These are phyloP conservation scores for Euclidium syriacum DNA, from an alignment of 345 rosid species.

Conservation along the genomic window DNA sequence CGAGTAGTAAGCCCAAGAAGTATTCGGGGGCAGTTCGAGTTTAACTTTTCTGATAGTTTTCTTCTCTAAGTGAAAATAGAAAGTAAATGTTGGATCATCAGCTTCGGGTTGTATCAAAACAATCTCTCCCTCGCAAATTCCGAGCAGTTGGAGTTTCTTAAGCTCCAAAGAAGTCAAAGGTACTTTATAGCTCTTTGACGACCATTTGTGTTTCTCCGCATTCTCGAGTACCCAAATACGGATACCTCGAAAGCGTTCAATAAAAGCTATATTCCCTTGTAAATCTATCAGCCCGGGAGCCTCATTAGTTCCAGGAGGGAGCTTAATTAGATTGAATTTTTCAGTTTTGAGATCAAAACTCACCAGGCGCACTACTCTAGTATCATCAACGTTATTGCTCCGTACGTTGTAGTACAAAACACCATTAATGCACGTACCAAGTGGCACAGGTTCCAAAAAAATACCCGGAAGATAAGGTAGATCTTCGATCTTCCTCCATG, in stretches of 20 bases:
- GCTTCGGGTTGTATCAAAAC: background rate
- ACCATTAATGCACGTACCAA: background rate
- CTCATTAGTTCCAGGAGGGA: background rate
- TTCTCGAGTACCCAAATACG: background rate
- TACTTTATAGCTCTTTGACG: background rate
- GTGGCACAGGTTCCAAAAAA: background rate
- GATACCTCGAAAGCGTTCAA: background rate
- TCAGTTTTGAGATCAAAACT: background rate
- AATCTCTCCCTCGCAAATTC: background rate
- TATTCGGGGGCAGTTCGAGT: too few relatives aligned
- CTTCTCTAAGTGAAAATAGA: too few relatives aligned
- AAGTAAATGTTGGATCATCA: too few relatives aligned
- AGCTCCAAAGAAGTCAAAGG: background rate
- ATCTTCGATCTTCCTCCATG: background rate
- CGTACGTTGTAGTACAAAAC: background rate
- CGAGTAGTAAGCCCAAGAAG: too few relatives aligned
- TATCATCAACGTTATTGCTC: too few relatives aligned
- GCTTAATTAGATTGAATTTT: background rate
- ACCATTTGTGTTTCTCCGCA: background rate
- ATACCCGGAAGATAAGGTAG: too few relatives aligned
- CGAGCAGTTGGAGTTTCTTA: too few relatives aligned
- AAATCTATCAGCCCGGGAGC: background rate
- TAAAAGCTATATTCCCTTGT: background rate
- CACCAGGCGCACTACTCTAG: background rate
- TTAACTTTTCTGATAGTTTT: too few relatives aligned